Evolutionary conservation across 106 monocot species (phyloP).

Genomic region (Iris macrosiphon): DNA sequence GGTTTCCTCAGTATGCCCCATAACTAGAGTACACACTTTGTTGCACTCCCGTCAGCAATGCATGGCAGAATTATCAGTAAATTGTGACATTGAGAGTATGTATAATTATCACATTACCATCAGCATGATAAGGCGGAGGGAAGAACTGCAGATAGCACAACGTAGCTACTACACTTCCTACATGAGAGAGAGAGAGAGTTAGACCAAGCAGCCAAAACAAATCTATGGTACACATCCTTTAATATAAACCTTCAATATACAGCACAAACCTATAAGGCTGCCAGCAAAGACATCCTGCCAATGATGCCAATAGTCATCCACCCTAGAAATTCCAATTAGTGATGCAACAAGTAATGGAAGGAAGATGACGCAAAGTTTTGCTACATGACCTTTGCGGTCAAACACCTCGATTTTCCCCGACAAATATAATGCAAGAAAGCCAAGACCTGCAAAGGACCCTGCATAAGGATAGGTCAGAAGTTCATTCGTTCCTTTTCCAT

Average conservation of each 20-base stretch:
- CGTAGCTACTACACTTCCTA: slow-evolving; percentile 47
- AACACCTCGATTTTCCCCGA: slow-evolving; percentile 60
- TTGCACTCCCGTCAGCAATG: too few species aligned
- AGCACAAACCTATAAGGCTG: slow-evolving; percentile 55
- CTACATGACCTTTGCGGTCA: slow-evolving; percentile 58
- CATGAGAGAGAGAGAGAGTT: neutral
- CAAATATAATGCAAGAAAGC: slow-evolving; percentile 62
- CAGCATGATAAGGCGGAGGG: slow-evolving; percentile 45
- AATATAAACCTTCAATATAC: neutral
- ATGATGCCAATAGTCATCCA: slow-evolving; percentile 82
- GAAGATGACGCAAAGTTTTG: slow-evolving; percentile 71
- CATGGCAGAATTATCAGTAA: too few species aligned
- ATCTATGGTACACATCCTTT: neutral
- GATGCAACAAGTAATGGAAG: slow-evolving; percentile 59
- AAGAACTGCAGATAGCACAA: slow-evolving; percentile 79
- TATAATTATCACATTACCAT: too few species aligned
- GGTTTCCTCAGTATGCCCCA: too few species aligned
- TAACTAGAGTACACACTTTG: too few species aligned
- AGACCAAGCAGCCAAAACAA: neutral
- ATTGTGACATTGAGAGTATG: too few species aligned
- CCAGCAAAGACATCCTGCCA: slow-evolving; percentile 89
- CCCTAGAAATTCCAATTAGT: slow-evolving; percentile 57
- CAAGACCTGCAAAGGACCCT: slow-evolving; percentile 78
- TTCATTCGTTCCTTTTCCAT: too few species aligned
- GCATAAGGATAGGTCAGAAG: neutral